Base-by-base conservation (phyloP, 768 basidiomycete genomes). In the Trametopsis cervina region DNA sequence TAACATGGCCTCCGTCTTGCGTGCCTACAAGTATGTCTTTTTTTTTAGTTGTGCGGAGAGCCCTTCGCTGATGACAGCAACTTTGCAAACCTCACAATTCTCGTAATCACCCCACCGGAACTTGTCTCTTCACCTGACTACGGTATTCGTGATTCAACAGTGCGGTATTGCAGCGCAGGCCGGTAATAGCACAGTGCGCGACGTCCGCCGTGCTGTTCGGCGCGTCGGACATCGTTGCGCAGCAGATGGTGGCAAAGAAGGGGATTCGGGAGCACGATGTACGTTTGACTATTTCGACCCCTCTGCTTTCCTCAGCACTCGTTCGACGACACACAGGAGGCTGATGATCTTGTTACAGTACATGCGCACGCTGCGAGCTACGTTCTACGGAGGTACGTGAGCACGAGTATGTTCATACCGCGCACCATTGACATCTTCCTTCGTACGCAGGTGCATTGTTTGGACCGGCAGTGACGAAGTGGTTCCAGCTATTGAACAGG, bases 381-480 rank as follows among this genome's bases (percentile, higher is more conserved):
- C 45, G 22, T 78, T 83, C 58, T 90, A 87, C 59, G 88, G 89
- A 64, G 89, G 88, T 78, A 49, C 42, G 57, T 55, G 4, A 17
- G 2, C 29, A n/a, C n/a, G n/a, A n/a, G 17, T 17, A 2, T 23
- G 21, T 9, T 12, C 35, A 23, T 3, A 18, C 4, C 10, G 37
- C 38, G 25, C 44, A 47, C 25, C 15, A 36, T 36, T 44, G 51
- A 38, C 21, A 29, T n/a, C 25, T 25, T 40, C 17, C 35, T 5
- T 9, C 25, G 27, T 23, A 22, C 22, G 2, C 49, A 76, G 85
- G 85, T 29, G 75, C 68, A 4, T 64, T 94, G 46, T 91, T 94
- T 64, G 90, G 87, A 2, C 89, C 92, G 3, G 71, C 76, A 12
- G 72, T 93, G 61, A 88, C 89, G 1, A 84, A 79, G 51, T 94